Percentiles rank a stretch among this genome's conserved stretches.
phyloP scores from a whole-genome alignment of 768 basidiomycete genomes.

The Tricholoma saponaceum region DNA sequence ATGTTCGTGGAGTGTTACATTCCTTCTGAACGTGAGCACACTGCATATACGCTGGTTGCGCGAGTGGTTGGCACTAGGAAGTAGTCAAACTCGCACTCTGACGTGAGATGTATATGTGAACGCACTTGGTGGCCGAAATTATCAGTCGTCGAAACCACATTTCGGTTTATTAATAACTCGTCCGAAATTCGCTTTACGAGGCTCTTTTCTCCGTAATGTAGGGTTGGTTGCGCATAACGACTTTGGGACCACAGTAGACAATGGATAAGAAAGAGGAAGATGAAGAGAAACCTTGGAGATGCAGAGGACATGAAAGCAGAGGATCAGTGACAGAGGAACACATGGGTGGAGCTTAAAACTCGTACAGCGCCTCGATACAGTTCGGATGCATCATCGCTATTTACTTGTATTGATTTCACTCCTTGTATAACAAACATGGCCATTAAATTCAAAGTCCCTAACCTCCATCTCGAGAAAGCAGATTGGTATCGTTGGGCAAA shows the following conservation, averaged over 20 bases:
- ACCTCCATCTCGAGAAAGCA: background rate
- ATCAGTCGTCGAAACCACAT: constrained; percentile 12
- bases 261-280: constrained; percentile 49
- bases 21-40: constrained; percentile 56
- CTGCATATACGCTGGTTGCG: constrained; percentile 49
- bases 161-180: constrained; percentile 29
- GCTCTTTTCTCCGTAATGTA: constrained; percentile 25
- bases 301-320: constrained; percentile 42
- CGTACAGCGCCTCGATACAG: background rate
- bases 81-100: background rate
- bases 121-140: constrained; percentile 25
- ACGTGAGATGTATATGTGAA: background rate
- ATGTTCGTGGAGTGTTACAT: constrained; percentile 59
- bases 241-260: constrained; percentile 64
- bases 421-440: background rate
- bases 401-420: background rate
- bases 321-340: constrained; percentile 8
- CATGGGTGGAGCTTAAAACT: constrained; percentile 8
- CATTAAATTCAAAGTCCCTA: background rate
- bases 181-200: constrained; percentile 40
- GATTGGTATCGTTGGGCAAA: background rate
- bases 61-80: constrained; percentile 62
- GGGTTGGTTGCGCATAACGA: constrained; percentile 35
- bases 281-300: constrained; percentile 46
- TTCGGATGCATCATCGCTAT: background rate